Conservation (phyloP, 2,329 filamentous ascomycete species). For the Zopfia rhizophila region DNA sequence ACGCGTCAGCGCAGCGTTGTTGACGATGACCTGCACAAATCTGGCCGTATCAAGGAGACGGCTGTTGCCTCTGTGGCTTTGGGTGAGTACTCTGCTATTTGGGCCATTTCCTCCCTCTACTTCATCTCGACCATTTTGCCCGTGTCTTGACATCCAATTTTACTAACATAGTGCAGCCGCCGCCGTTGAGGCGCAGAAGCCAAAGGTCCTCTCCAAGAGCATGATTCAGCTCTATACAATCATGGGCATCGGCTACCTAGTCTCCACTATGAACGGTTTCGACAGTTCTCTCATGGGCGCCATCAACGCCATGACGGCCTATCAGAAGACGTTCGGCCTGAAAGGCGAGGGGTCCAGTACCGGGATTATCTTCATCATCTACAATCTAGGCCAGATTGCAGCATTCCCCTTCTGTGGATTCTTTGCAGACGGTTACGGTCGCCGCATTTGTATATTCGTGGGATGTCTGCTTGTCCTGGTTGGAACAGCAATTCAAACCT, state of each 20-base stretch:
- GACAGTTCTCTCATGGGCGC: constrained; percentile 56
- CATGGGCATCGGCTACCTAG: constrained; percentile 47
- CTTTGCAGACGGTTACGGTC: constrained; percentile 57
- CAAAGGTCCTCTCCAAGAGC: constrained; percentile 38
- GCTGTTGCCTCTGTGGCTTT: constrained; percentile 44
- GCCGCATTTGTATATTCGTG: constrained; percentile 66
- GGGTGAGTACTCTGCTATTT: constrained; percentile 36
- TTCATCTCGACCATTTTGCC: background rate
- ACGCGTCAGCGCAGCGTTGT: constrained; percentile 36
- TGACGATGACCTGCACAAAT: constrained; percentile 35
- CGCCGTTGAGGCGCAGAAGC: constrained; percentile 45
- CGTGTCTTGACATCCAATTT: background rate
- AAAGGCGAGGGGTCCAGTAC: constrained; percentile 59
- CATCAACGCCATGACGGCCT: constrained; percentile 64
- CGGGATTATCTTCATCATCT: constrained; percentile 59
- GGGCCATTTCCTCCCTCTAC: background rate
- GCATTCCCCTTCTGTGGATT: constrained; percentile 59
- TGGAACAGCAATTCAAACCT: constrained; percentile 62
- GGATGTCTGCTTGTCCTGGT: constrained; percentile 64
- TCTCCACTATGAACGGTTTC: constrained; percentile 48
- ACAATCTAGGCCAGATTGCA: constrained; percentile 62
- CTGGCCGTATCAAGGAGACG: constrained; percentile 35
- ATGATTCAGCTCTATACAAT: constrained; percentile 47
- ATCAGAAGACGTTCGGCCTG: constrained; percentile 62
- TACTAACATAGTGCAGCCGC: constrained; percentile 34